Evolutionary conservation across 805 yeast genomes (phyloP), one percentile per base, ranked within the genome.

Genomic region (Saccharomycodes ludwigii): DNA sequence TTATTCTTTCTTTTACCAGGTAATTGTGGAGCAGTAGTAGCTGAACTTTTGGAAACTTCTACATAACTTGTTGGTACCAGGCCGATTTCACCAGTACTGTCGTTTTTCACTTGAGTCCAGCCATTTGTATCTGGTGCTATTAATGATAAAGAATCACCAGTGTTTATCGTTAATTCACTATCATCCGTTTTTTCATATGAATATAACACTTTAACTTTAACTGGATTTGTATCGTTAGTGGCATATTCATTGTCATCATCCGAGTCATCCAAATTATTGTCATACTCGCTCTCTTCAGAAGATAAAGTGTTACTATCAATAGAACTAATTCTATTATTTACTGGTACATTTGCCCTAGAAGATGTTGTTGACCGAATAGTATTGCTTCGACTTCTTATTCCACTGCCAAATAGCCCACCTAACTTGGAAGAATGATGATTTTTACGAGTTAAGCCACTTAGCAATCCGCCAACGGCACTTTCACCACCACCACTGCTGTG

Each of bases 1-100:
- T 42, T 40, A 7, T 74, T 68, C 38, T 72, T 65, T 46, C 74
- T 76, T 15, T 78, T 79, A 0, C 82, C 84, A 38, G 77, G 65
- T 39, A 75, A 69, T 1, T 94, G 94, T 2, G 84, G 79, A 5
- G 82, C 94, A 12, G 75, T 68, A 0, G 94, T 94, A 1, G 86
- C 86, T 37, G 69, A 65, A 38, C 67, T 70, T 43, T 65, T 47
- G 18, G 49, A 39, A 2, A 75, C 51, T 39, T 75, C 74, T 5
- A 86, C 54, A 49, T 88, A 88, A 0, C 80, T 58, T 0, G 93
- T 73, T 2, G 98, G 98, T 4, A 86, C 95, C 24, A 86, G 62
- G 0, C 98, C 98, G 25, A 58, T 59, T 7, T 53, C 52, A 0
- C 71, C 72, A 4, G 68, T 67, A 15, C 52, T 47, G 2, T 59